Percentiles rank a stretch among this genome's conserved stretches.
Conservation (phyloP, 257 asterid species). For the Nicotiana tabacum region DNA sequence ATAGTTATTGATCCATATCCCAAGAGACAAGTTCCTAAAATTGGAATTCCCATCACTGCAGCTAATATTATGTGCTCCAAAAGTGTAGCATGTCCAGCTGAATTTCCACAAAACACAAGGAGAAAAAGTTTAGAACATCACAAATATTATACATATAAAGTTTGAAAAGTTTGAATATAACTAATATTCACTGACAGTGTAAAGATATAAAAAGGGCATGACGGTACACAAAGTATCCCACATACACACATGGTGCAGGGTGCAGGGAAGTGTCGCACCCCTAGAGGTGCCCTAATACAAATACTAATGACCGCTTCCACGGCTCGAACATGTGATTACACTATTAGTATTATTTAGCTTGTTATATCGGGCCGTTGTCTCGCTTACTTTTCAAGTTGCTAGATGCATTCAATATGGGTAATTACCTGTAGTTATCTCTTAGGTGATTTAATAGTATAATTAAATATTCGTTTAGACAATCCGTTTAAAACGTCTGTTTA, state of each 20-base stretch:
- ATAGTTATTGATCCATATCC: constrained; percentile 69
- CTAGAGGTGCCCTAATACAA: too few species aligned
- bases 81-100: constrained; percentile 85
- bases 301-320: too few species aligned
- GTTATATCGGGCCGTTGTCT: not conserved
- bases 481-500: too few species aligned
- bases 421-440: not conserved
- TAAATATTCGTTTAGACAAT: too few species aligned
- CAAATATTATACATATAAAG: not conserved
- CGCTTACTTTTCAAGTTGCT: not conserved
- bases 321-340: fast-evolving
- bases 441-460: not conserved
- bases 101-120: not conserved
- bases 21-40: constrained; percentile 44
- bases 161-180: too few species aligned
- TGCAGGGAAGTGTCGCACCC: too few species aligned
- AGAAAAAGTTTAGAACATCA: not conserved
- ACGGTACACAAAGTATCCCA: fast-evolving
- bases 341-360: not conserved
- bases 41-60: constrained; percentile 61
- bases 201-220: not conserved
- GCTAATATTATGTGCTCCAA: constrained; percentile 63
- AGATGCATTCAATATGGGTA: not conserved
- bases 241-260: too few species aligned
- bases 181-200: not conserved